Base-by-base conservation (phyloP, 163 green algal genomes). In the Chlamydomonas reinhardtii region DNA sequence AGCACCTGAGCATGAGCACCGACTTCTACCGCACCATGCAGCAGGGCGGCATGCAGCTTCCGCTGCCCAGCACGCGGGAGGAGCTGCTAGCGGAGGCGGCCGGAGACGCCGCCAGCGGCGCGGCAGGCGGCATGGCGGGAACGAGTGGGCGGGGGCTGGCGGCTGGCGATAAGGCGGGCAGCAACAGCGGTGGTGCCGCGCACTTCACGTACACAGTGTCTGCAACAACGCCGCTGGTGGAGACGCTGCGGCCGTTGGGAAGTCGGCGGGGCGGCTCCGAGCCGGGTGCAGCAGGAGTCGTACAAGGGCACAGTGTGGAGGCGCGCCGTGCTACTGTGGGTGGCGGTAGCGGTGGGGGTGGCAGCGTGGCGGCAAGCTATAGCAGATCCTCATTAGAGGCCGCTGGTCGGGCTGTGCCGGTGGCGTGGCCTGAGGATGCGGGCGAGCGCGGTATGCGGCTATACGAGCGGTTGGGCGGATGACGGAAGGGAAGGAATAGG, bases 151-250 rank as follows among this genome's bases (percentile, higher is more conserved):
- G 8, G 5, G 17, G 61, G 8, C 70, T 80, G 56, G 54, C 48
- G 48, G 48, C 11, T 56, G 48, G 48, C 48, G 48, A 9, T 22
- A 17, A 2, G 48, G 48, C 6, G 48, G 48, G 6, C 48, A 19
- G 48, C 48, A 19, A 14, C 48, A 56, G 48, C 48, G 14, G 48
- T 56, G 48, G 48, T 1, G 14, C 14, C 12, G 48, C 48, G 5
- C 48, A 56, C 48, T 56, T 37, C 25, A 86, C 80, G 14, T 86
- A 86, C 54, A 73, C 70, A 15, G 34, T 86, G 31, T 76, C 78
- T 4, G 78, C 78, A 0, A 76, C 78, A 11, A 76, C 66, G 48
- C 78, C 78, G 3, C 24, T 76, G 2, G 39, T 8, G 35, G 43
- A 75, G 15, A n/a, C 70, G 25, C 16, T 83, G 25, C 29, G 39